Conservation (phyloP, 2,329 filamentous ascomycete species). For the Alternaria angustiovoidea region DNA sequence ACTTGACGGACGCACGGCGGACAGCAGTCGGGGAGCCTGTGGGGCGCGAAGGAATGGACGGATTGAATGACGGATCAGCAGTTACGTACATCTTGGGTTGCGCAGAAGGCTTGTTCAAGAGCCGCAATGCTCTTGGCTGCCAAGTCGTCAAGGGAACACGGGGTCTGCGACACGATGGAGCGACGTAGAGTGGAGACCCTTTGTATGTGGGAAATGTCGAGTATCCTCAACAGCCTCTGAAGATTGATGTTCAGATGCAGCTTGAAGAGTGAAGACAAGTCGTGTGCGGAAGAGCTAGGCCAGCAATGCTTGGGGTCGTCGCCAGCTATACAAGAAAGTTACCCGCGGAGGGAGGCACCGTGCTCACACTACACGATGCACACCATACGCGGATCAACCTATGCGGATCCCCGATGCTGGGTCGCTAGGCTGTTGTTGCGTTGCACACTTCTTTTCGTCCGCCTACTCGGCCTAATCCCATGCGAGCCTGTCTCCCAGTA, state of each 20-base stretch:
- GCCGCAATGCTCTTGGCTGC: conserved; percentile 37
- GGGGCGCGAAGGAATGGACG: conserved; percentile 17
- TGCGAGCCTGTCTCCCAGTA: neutral
- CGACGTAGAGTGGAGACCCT: neutral
- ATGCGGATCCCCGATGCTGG: neutral
- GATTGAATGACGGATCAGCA: conserved; percentile 15
- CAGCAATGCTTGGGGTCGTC: conserved; percentile 1
- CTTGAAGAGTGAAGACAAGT: neutral
- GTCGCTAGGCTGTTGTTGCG: conserved; percentile 3
- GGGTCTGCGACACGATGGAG: conserved; percentile 9
- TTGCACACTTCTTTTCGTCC: neutral
- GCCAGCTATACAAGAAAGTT: conserved; percentile 14
- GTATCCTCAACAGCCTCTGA: neutral
- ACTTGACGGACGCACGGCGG: neutral
- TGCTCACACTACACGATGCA: conserved; percentile 5
- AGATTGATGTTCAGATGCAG: neutral
- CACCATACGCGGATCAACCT: neutral
- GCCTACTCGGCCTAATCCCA: neutral
- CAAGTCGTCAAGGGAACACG: conserved; percentile 34
- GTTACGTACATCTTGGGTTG: conserved; percentile 40
- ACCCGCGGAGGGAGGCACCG: conserved; percentile 13
- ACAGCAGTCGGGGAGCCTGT: conserved; percentile 7
- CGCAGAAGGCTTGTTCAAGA: conserved; percentile 33
- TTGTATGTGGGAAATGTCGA: neutral
- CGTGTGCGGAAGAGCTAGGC: neutral